These are phyloP conservation scores for Leccinum longicurvipes DNA, from an alignment of 768 basidiomycete species.

Conservation along the genomic window DNA sequence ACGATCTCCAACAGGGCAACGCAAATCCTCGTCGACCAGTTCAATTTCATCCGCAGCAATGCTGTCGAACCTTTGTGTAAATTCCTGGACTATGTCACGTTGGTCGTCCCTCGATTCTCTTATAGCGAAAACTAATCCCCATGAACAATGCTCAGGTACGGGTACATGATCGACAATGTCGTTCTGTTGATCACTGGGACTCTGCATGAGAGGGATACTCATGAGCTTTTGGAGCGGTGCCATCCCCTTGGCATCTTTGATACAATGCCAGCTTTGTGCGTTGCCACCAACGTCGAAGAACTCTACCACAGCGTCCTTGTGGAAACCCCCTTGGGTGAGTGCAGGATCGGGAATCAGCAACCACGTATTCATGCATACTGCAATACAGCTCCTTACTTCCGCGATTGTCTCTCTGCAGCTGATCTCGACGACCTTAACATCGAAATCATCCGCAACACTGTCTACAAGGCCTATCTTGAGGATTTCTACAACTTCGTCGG, in stretches of 20 bases:
- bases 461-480: constrained; percentile 98
- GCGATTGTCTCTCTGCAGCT: constrained; percentile 88
- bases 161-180: constrained; percentile 99
- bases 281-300: constrained; percentile 98
- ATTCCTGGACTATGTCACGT: constrained; percentile 99
- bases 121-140: constrained; percentile 3
- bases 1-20: constrained; percentile 98
- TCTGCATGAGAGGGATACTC: constrained; percentile 93
- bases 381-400: constrained; percentile 84
- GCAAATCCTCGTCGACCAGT: constrained; percentile 92
- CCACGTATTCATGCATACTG: background rate
- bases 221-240: constrained; percentile 93
- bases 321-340: constrained; percentile 92
- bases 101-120: constrained; percentile 33
- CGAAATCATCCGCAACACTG: constrained; percentile 98
- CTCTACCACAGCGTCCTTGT: constrained; percentile 95
- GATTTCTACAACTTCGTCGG: constrained; percentile 88
- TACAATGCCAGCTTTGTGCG: constrained; percentile 98
- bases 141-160: constrained; percentile 59
- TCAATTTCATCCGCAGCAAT: constrained; percentile 90
- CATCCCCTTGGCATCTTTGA: constrained; percentile 97
- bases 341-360: background rate
- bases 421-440: constrained; percentile 99
- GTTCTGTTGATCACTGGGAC: constrained; percentile 97
- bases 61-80: constrained; percentile 87